phyloP scores from a whole-genome alignment of 176 grass and related monocot genomes.

The Pontederia paniculata region DNA sequence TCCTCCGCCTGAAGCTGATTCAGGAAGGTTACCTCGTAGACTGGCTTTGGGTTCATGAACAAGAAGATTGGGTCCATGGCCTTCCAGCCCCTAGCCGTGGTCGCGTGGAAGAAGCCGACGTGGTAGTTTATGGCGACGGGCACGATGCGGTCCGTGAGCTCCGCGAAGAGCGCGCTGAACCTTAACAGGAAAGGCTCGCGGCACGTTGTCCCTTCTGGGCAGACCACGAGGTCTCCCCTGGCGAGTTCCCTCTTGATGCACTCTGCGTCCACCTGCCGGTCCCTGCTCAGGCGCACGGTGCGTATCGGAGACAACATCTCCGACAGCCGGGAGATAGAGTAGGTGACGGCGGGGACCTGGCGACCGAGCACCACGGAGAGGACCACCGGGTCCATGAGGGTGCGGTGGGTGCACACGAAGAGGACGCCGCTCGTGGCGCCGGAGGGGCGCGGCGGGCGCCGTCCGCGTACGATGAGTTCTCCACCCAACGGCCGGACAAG shows the following conservation, averaged over 20 bases:
- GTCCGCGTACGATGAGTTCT: constrained; percentile 48
- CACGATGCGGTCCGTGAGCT: constrained; percentile 89
- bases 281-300: constrained; percentile 49
- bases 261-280: constrained; percentile 36
- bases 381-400: constrained; percentile 63
- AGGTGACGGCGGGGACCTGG: constrained; percentile 53
- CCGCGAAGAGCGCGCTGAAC: constrained; percentile 90
- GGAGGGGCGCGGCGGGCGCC: constrained; percentile 8
- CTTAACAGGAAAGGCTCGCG: constrained; percentile 81
- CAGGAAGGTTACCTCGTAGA: constrained; percentile 89
- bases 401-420: constrained; percentile 92
- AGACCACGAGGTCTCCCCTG: constrained; percentile 60
- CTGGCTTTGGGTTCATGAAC: constrained; percentile 92
- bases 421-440: constrained; percentile 30
- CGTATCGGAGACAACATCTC: constrained; percentile 67
- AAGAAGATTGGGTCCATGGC: constrained; percentile 99
- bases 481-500: constrained; percentile 55
- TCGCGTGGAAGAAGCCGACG: constrained; percentile 84
- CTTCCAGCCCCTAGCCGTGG: constrained; percentile 85
- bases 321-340: constrained; percentile 67
- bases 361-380: constrained; percentile 50
- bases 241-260: constrained; percentile 40
- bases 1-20: constrained; percentile 69
- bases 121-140: constrained; percentile 79
- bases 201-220: constrained; percentile 95